A percentile compares a stretch with the other conserved stretches of the same genome.
These are phyloP conservation scores for Canariomyces notabilis DNA, from an alignment of 2,329 filamentous ascomycete genomes.

Conservation along the genomic window DNA sequence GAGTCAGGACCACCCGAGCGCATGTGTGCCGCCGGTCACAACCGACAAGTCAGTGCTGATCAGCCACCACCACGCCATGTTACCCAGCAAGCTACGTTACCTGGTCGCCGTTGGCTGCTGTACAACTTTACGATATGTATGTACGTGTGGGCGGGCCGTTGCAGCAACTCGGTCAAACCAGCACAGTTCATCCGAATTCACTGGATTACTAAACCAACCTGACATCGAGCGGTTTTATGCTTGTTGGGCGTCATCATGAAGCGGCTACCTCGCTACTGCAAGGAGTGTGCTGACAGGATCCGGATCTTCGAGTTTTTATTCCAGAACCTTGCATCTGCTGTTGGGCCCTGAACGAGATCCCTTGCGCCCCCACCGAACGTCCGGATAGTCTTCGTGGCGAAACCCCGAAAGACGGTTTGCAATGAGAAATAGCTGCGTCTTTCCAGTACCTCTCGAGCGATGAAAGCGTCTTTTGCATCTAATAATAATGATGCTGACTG, in stretches of 20 bases:
- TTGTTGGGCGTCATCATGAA: neutral
- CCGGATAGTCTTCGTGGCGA: neutral
- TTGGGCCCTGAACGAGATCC: neutral
- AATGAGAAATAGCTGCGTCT: too few species aligned
- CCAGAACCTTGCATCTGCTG: too few species aligned
- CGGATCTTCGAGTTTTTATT: too few species aligned
- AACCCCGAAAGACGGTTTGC: too few species aligned
- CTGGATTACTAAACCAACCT: neutral
- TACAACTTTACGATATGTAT: too few species aligned
- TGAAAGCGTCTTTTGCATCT: neutral
- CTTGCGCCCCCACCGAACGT: too few species aligned
- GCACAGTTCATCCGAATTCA: neutral
- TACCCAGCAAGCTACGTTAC: neutral
- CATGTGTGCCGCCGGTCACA: neutral
- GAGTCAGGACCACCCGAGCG: neutral
- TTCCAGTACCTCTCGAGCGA: neutral
- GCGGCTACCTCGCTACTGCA: neutral
- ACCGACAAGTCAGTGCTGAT: neutral
- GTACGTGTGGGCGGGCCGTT: neutral
- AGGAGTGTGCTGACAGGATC: neutral
- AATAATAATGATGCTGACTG: neutral
- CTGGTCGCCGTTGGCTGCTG: neutral
- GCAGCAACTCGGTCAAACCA: neutral
- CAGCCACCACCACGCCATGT: neutral
- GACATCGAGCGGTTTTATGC: neutral